Base-by-base conservation (phyloP, 208 protist genomes). In the Leishmania mexicana region DNA sequence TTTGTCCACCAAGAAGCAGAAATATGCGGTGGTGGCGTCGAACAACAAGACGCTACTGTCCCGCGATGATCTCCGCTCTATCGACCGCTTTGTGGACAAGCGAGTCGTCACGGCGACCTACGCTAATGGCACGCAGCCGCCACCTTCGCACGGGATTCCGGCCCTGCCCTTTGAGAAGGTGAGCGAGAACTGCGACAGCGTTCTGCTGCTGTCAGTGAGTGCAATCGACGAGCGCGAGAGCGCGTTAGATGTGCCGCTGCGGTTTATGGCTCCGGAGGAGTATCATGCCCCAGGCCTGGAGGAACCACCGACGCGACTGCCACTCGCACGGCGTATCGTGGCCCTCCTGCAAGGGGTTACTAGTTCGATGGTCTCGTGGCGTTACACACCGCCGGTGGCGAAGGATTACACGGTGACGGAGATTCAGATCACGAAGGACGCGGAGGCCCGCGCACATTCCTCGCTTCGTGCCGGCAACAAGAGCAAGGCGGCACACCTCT, bases 191-290 rank as follows among this genome's bases (percentile, higher is more conserved):
- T 87, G 89, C 31, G 94, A 97, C 78, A 85, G 80, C 5, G 81
- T 91, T 58, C 80, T 96, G 53, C 80, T 84, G 57, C 75, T 95
- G 49, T 62, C 76, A 5, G 87, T 96, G 35, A 83, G 81, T 53
- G 79, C 90, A 1, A 83, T 96, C 10, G 85, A 86, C 53, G 81
- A 88, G 21, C 74, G 76, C 28, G 92, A 96, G 81, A 92, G 86
- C 76, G 90, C 94, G 17, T 79, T 98, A 4, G 93, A 97, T 81
- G 88, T 95, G 19, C 94, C 95, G 54, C 83, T 98, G 64, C 92
- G 95, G 45, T 96, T 97, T 57, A 78, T 88, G 19, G 79, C 89
- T 15, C 95, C 95, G 31, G 92, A 94, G 68, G 89, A 94, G 78
- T 96, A 89, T 62, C 88, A 94, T 84, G 75, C 77, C 31, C 93